A percentile compares a stretch with the other conserved stretches of the same genome.
Conservation (phyloP, 1,284 basidiomycete species). For the Puccinia hordei region DNA sequence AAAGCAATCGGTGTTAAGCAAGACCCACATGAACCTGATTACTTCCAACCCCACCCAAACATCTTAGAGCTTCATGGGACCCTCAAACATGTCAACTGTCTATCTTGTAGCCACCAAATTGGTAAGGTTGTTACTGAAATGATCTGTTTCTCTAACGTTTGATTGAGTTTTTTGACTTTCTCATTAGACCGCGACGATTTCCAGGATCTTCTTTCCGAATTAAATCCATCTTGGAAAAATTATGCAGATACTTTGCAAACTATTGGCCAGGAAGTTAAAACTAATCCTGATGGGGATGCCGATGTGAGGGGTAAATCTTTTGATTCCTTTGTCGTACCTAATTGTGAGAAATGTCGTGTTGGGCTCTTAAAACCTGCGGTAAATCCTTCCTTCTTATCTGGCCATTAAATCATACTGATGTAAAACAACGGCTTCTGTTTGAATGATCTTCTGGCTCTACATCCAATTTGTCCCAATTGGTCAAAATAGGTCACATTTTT, state of each 20-base stretch:
- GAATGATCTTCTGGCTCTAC: not conserved
- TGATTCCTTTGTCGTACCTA: conserved; percentile 58
- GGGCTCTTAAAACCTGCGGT: conserved; percentile 58
- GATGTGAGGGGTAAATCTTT: conserved; percentile 45
- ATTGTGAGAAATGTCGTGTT: conserved; percentile 57
- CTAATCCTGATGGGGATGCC: conserved; percentile 59
- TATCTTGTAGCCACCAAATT: conserved; percentile 46
- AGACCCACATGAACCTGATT: conserved; percentile 31
- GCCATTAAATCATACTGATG: not conserved
- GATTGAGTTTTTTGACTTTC: conserved; percentile 56
- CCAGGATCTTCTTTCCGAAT: conserved; percentile 56
- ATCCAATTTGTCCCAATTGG: not conserved
- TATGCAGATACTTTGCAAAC: conserved; percentile 54
- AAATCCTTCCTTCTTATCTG: conserved; percentile 16
- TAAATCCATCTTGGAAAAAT: conserved; percentile 58
- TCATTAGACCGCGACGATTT: conserved; percentile 54
- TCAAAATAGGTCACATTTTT: conserved; percentile 56
- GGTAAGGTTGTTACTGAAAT: conserved; percentile 53
- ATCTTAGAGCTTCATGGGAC: conserved; percentile 59
- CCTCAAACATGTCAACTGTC: conserved; percentile 53
- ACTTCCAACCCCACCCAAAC: conserved; percentile 51
- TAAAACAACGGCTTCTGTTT: not conserved
- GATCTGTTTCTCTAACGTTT: conserved; percentile 52
- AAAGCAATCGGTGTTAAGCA: conserved; percentile 53
- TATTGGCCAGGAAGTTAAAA: conserved; percentile 56